phyloP scores from a whole-genome alignment of 1,139 yeast species.

The Debaryomycetaceae sp. region DNA sequence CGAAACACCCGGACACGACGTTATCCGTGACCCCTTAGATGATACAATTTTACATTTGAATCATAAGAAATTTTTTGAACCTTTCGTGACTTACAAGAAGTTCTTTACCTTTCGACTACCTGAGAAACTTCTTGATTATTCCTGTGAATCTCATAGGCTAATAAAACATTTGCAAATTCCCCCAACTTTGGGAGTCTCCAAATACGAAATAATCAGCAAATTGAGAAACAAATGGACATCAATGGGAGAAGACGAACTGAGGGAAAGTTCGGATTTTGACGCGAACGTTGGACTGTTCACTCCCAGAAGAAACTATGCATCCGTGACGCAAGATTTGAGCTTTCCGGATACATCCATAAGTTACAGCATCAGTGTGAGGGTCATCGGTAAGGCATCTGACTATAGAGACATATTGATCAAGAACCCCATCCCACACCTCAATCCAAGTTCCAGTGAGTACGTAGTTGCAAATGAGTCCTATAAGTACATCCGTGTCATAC shows the following conservation, averaged over 20 bases:
- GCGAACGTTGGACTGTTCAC: not conserved
- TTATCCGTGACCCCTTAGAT: slow-evolving; percentile 26
- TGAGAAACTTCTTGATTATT: slow-evolving; percentile 34
- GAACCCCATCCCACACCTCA: slow-evolving; percentile 12
- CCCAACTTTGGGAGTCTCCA: slow-evolving; percentile 34
- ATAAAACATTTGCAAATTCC: slow-evolving; percentile 35
- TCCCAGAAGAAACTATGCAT: slow-evolving; percentile 15
- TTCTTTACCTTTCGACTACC: slow-evolving; percentile 44
- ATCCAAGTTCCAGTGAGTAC: slow-evolving; percentile 27
- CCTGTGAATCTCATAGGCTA: slow-evolving; percentile 33
- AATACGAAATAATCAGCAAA: slow-evolving; percentile 8
- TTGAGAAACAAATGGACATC: not conserved
- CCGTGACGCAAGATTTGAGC: slow-evolving; percentile 28
- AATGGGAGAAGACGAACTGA: not conserved
- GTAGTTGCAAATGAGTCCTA: slow-evolving; percentile 35
- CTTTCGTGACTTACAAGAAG: slow-evolving; percentile 32
- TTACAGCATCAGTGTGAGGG: slow-evolving; percentile 35
- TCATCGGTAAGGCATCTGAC: slow-evolving; percentile 33
- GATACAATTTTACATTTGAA: slow-evolving; percentile 23
- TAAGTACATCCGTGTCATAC: slow-evolving; percentile 25
- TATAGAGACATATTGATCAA: slow-evolving; percentile 20
- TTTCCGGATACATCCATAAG: slow-evolving; percentile 30
- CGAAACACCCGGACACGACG: slow-evolving; percentile 22
- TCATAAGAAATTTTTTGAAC: slow-evolving; percentile 26
- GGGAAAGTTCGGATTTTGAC: not conserved